Evolutionary conservation across 163 green algal genomes (phyloP).

Genomic region (Botryococcus braunii): DNA sequence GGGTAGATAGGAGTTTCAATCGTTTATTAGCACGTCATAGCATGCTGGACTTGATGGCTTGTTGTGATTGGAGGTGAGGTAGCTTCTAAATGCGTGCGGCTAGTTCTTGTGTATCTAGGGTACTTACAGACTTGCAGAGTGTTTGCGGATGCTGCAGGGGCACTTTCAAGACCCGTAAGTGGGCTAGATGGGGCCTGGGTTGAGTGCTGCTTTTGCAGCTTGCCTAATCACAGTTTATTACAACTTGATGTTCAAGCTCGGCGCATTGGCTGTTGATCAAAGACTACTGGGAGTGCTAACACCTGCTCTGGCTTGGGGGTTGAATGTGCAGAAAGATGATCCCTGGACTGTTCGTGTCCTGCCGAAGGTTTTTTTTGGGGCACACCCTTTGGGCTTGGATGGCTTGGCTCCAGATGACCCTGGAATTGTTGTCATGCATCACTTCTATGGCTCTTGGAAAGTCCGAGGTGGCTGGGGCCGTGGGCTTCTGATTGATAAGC

Average conservation of each 20-base stretch:
- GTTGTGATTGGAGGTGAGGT: neutral
- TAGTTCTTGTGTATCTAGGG: too few species aligned
- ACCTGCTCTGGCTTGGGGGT: too few species aligned
- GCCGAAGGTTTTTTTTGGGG: conserved; percentile 62
- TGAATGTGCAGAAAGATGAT: conserved; percentile 29
- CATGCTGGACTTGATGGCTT: neutral
- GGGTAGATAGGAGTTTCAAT: neutral
- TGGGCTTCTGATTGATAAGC: neutral
- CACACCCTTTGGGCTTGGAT: conserved; percentile 35
- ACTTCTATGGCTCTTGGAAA: conserved; percentile 74
- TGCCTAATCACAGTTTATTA: too few species aligned
- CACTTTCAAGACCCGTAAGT: too few species aligned
- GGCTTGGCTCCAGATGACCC: conserved; percentile 39
- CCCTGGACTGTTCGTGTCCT: conserved; percentile 70
- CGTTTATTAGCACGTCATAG: conserved; percentile 1
- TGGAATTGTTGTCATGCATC: conserved; percentile 63
- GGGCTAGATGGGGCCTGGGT: too few species aligned
- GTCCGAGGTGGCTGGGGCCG: conserved; percentile 23
- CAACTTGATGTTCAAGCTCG: too few species aligned
- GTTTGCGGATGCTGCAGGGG: too few species aligned
- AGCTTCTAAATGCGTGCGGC: neutral
- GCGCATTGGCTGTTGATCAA: too few species aligned
- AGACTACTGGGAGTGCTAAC: too few species aligned
- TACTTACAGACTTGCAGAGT: too few species aligned
- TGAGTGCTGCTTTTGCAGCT: too few species aligned